Conservation (phyloP, 768 basidiomycete species). For the Boletus edulis region DNA sequence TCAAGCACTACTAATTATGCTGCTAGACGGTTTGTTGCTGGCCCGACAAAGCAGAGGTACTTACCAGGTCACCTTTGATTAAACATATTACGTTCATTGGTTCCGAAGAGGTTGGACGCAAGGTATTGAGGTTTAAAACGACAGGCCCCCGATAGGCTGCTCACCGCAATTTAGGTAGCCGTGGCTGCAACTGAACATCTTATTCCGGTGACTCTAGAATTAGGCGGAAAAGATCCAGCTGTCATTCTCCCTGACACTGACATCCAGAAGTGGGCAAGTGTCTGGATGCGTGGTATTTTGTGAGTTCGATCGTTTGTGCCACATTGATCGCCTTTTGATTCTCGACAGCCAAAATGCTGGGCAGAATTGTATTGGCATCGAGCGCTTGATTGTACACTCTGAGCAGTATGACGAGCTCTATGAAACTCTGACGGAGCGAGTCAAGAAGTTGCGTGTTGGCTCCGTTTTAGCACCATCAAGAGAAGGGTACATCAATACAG, state of each 20-base stretch:
- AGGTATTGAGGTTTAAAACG: conserved; percentile 40
- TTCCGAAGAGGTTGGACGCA: conserved; percentile 73
- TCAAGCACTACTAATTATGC: conserved; percentile 7
- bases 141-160: not conserved
- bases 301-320: conserved; percentile 41
- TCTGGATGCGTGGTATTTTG: conserved; percentile 93
- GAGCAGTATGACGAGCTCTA: conserved; percentile 77
- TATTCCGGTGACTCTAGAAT: conserved; percentile 89
- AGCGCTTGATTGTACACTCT: conserved; percentile 84
- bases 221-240: conserved; percentile 94
- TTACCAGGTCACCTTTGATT: conserved; percentile 77
- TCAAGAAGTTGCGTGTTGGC: conserved; percentile 69
- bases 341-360: conserved; percentile 78
- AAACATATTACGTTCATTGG: conserved; percentile 96
- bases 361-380: conserved; percentile 97
- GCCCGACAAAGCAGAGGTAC: conserved; percentile 78
- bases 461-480: conserved; percentile 65
- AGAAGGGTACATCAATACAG: conserved; percentile 67
- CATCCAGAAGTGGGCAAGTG: conserved; percentile 70
- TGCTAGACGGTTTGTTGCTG: conserved; percentile 77
- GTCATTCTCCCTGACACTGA: conserved; percentile 87
- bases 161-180: conserved; percentile 57
- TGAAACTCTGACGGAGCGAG: conserved; percentile 59
- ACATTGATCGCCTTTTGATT: not conserved
- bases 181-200: conserved; percentile 80